These are phyloP conservation scores for Trichophyton rubrum DNA, from an alignment of 2,329 filamentous ascomycete species.

Conservation along the genomic window DNA sequence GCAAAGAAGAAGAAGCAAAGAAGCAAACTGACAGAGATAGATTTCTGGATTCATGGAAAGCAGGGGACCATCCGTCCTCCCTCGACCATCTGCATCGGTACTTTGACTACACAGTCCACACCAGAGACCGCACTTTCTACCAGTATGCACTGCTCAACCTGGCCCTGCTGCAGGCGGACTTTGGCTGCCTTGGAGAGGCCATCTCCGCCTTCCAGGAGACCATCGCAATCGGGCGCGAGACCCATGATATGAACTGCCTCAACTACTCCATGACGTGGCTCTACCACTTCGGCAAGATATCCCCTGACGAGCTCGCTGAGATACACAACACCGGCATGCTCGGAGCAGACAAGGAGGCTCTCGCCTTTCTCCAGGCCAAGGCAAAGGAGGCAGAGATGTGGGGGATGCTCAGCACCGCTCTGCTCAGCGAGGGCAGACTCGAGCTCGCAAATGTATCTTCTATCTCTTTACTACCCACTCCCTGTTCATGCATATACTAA, in stretches of 20 bases:
- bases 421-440: slow-evolving; percentile 76
- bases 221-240: slow-evolving; percentile 86
- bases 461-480: neutral
- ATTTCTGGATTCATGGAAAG: slow-evolving; percentile 84
- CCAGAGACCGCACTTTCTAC: slow-evolving; percentile 70
- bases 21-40: slow-evolving; percentile 29
- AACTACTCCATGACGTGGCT: slow-evolving; percentile 96
- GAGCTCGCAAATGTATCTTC: slow-evolving; percentile 57
- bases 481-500: neutral
- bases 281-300: slow-evolving; percentile 81
- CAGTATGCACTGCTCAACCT: slow-evolving; percentile 91
- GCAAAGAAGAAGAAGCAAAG: neutral
- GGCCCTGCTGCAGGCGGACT: slow-evolving; percentile 86
- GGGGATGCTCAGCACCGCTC: slow-evolving; percentile 66
- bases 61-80: slow-evolving; percentile 77
- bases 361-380: slow-evolving; percentile 72
- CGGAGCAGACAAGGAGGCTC: slow-evolving; percentile 65
- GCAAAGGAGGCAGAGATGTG: slow-evolving; percentile 80
- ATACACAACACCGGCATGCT: slow-evolving; percentile 61
- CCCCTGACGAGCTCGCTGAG: slow-evolving; percentile 59
- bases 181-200: slow-evolving; percentile 80
- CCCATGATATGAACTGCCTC: slow-evolving; percentile 79
- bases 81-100: slow-evolving; percentile 89
- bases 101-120: slow-evolving; percentile 92
- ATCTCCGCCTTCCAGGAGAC: slow-evolving; percentile 92